phyloP scores from a whole-genome alignment of 2,329 filamentous ascomycete genomes.

The Magnaporthales sp. region DNA sequence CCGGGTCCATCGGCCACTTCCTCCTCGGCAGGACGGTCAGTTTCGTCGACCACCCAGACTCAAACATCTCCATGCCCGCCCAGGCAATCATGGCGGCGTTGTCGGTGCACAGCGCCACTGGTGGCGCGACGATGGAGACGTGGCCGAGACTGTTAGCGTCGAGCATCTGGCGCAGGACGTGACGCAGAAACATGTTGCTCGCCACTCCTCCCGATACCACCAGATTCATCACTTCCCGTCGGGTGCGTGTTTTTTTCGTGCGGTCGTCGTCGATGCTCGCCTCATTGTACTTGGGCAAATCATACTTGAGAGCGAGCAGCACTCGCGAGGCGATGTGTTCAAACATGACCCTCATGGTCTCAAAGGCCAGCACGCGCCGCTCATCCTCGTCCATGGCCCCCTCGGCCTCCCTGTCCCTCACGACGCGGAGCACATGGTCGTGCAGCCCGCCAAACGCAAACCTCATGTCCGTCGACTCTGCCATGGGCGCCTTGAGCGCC shows the following conservation, averaged over 20 bases:
- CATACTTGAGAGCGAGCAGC: conserved; percentile 47
- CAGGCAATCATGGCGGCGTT: conserved; percentile 98
- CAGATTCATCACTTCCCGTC: conserved; percentile 39
- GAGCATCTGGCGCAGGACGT: conserved; percentile 50
- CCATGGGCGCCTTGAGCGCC: conserved; percentile 59
- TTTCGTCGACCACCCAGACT: conserved; percentile 61
- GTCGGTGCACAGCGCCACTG: conserved; percentile 72
- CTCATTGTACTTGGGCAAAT: not conserved
- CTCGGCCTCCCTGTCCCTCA: conserved; percentile 1
- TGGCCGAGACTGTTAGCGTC: conserved; percentile 55
- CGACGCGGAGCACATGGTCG: conserved; percentile 43
- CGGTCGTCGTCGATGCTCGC: not conserved
- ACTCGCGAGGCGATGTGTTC: conserved; percentile 77
- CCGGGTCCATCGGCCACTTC: conserved; percentile 67
- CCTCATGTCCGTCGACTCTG: conserved; percentile 44
- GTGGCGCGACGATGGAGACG: conserved; percentile 64
- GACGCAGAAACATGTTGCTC: conserved; percentile 69
- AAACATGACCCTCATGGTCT: conserved; percentile 73
- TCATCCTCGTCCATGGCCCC: conserved; percentile 39
- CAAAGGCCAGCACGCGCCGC: conserved; percentile 59
- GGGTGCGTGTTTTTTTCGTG: conserved; percentile 22
- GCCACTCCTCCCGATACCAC: conserved; percentile 90
- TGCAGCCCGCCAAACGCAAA: conserved; percentile 71
- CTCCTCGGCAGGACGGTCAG: conserved; percentile 50
- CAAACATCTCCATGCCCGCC: conserved; percentile 87